Percentiles rank a stretch among this genome's conserved stretches.
phyloP scores from a whole-genome alignment of 169 alveolate species.

The Plasmodium relictum region DNA sequence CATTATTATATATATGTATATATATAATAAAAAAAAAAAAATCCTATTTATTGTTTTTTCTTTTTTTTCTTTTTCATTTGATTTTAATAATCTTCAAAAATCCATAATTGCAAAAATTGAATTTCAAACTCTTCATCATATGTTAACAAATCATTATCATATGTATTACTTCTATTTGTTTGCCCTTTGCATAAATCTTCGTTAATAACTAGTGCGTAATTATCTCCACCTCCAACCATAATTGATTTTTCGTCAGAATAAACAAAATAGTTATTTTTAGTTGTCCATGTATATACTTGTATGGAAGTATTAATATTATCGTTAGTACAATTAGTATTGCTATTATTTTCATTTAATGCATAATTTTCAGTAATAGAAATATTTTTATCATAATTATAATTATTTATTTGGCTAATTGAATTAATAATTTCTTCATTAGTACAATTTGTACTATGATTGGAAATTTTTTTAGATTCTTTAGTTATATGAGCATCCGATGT shows the following conservation, averaged over 20 bases:
- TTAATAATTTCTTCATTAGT: constrained; percentile 9
- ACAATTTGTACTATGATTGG: neutral
- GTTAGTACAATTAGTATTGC: neutral
- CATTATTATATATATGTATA: neutral
- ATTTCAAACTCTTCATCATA: constrained; percentile 76
- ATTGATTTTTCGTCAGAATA: constrained; percentile 83
- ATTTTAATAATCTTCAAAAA: constrained; percentile 61
- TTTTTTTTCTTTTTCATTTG: neutral
- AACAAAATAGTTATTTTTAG: constrained; percentile 81
- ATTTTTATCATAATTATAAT: neutral
- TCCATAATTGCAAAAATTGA: constrained; percentile 74
- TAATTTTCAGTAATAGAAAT: neutral
- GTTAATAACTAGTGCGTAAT: constrained; percentile 83
- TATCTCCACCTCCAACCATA: constrained; percentile 89
- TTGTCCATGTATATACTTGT: constrained; percentile 85
- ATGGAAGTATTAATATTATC: constrained; percentile 27
- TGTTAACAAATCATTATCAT: constrained; percentile 78
- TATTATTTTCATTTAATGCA: neutral
- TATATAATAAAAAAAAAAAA: neutral
- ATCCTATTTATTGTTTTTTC: neutral
- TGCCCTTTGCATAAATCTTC: constrained; percentile 84
- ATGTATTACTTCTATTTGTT: constrained; percentile 81
- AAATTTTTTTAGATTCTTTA: neutral
- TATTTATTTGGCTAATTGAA: neutral
- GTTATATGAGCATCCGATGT: neutral